phyloP scores from a whole-genome alignment of 106 monocot species.

The Triglochin maritima region DNA sequence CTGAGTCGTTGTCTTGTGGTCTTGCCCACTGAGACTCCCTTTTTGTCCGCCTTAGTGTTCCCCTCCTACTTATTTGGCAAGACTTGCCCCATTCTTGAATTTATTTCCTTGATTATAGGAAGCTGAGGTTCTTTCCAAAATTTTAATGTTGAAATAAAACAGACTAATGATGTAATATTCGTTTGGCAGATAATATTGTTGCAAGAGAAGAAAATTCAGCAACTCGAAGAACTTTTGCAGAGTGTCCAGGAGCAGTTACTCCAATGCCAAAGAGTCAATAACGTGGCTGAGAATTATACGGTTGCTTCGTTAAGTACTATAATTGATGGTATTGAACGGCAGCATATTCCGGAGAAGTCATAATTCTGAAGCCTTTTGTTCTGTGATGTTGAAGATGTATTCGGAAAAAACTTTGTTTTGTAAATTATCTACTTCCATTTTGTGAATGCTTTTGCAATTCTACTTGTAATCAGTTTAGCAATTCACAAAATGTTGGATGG shows the following conservation, averaged over 20 bases:
- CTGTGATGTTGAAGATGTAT: too few relatives aligned
- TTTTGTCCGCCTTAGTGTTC: too few relatives aligned
- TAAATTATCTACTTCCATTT: too few relatives aligned
- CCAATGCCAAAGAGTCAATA: constrained; percentile 6
- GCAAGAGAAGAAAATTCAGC: constrained; percentile 12
- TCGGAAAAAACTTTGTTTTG: too few relatives aligned
- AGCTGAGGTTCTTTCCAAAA: not conserved
- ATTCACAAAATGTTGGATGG: too few relatives aligned
- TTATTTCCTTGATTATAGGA: too few relatives aligned
- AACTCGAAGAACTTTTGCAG: constrained; percentile 4
- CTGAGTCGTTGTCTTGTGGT: too few relatives aligned
- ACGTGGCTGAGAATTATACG: not conserved
- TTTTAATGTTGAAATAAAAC: not conserved
- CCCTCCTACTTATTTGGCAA: too few relatives aligned
- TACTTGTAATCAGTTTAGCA: too few relatives aligned
- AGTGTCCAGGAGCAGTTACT: constrained; percentile 8
- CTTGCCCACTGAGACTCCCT: too few relatives aligned
- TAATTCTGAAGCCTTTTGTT: not conserved
- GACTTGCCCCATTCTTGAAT: too few relatives aligned
- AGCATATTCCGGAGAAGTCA: not conserved
- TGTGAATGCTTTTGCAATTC: too few relatives aligned
- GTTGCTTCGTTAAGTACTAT: not conserved
- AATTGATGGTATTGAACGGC: constrained; percentile 4
- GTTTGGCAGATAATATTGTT: constrained; percentile 5
- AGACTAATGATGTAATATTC: not conserved